A percentile compares a stretch with the other conserved stretches of the same genome.
phyloP scores from a whole-genome alignment of 352 stramenopile species.

The Phytopythium sindhum region DNA sequence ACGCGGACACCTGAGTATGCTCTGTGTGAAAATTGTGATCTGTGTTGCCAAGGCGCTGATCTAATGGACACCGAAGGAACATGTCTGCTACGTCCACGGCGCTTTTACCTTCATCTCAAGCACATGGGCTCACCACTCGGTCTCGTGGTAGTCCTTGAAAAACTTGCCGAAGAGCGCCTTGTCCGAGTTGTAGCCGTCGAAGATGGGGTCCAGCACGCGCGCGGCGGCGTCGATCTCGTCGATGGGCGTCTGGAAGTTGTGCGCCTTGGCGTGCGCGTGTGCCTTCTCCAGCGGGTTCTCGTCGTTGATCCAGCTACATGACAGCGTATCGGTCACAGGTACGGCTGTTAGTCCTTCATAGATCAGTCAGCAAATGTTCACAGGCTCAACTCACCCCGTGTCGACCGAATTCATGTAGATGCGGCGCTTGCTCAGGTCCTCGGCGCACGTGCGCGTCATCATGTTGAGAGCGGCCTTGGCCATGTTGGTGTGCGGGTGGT shows the following conservation, averaged over 20 bases:
- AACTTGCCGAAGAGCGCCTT: slow-evolving; percentile 77
- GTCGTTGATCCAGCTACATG: slow-evolving; percentile 95
- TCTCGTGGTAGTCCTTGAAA: slow-evolving; percentile 89
- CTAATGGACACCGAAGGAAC: neutral
- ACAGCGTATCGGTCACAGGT: too few species aligned
- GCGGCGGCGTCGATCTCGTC: slow-evolving; percentile 96
- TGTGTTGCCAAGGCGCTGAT: neutral
- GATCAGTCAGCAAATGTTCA: too few species aligned
- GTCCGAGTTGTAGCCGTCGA: slow-evolving; percentile 80
- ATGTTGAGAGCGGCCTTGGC: slow-evolving; percentile 98
- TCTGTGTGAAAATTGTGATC: too few species aligned
- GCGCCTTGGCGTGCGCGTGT: slow-evolving; percentile 86
- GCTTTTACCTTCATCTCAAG: neutral
- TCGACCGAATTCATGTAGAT: slow-evolving; percentile 99
- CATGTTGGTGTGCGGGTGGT: slow-evolving; percentile 98
- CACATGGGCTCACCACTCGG: slow-evolving; percentile 66
- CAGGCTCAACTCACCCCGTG: slow-evolving; percentile 71
- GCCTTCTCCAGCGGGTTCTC: slow-evolving; percentile 95
- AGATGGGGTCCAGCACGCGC: slow-evolving; percentile 94
- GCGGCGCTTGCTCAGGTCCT: slow-evolving; percentile 91
- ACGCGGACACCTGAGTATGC: too few species aligned
- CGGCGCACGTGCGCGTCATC: slow-evolving; percentile 95
- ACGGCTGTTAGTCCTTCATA: neutral
- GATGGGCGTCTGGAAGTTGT: slow-evolving; percentile 97
- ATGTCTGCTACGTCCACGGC: neutral